Evolutionary conservation across 345 rosid genomes (phyloP), one percentile per base, ranked within the genome.

Genomic region (Cardamine occulta): DNA sequence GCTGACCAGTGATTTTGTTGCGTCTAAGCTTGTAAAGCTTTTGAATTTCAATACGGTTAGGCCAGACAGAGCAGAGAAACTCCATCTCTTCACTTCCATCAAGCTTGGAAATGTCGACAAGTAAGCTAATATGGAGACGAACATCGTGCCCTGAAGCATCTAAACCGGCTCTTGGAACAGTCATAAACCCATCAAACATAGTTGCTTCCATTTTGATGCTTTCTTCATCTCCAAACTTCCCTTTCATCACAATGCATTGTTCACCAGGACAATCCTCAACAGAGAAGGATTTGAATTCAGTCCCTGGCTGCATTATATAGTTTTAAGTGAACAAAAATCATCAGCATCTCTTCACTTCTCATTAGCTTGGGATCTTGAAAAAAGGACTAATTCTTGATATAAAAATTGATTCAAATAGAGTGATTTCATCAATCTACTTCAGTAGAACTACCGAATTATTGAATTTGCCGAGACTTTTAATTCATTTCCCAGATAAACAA

Each of bases 21-120:
- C 79, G 79, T 48, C 65, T 35, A 54, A 83, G 79, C 77, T 77
- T 63, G 80, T 85, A 86, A 63, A 86, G 79, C 66, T 85, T 84
- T 70, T 74, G 93, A 78, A 92, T 80, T 82, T 84, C 86, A 35
- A 87, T 66, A 62, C 84, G 74, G 75, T 84, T 82, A 32, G 94
- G 92, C 93, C 93, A 88, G 1, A 88, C 89, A 0, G 96, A 86
- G 79, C 96, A 91, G 13, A 82, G 62, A 4, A 89, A 84, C 75
- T 86, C 87, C 39, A 86, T 52, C 4, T 48, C 80, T 45, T 75
- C 78, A 47, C 76, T 80, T 8, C 81, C 81, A 52, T 83, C 83
- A 39, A 29, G 48, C 80, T 84, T 89, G 59, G 80, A 78, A 9
- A 89, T 70, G 72, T 82, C 86, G 34, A 88, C 82, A 31, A 88